Base-by-base conservation (phyloP, 2,329 filamentous ascomycete species). In the Beauveria medogensis region DNA sequence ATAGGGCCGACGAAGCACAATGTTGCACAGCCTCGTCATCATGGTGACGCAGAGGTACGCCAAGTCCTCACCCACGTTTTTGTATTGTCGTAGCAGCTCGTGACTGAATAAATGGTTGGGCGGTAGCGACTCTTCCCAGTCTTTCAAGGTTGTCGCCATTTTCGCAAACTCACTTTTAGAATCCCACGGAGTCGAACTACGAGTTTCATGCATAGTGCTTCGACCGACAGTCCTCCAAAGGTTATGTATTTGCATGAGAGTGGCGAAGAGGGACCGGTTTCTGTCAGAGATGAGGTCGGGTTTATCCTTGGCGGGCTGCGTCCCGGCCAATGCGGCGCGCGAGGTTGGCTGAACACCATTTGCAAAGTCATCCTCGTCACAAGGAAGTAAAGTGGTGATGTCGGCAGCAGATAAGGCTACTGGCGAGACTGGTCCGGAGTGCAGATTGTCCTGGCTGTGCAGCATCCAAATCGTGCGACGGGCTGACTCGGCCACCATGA, bases 381-480 rank as follows among this genome's bases (percentile, higher is more conserved):
- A 77, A 0, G 82, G 82, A 1, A 84, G 74, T 24, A 83, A 72
- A 2, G 81, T 73, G 0, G 80, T 83, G 48, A 84, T 84, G 62
- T 84, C 81, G 40, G 75, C 74, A 3, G 80, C 77, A 5, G 76
- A 75, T 3, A 84, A 72, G 0, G 80, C 79, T 2, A 82, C 74
- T 3, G 81, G 80, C 12, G 79, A 80, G 34, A 74, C 71, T 3
- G 80, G 79, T 0, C 80, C 79, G 0, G 80, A 82, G 63, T 83
- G 80, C 26, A 84, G 72, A 64, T 82, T 82, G 63, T 84, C 82
- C 65, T 84, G 82, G 64, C 78, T 83, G 66, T 84, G 79, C 40
- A 84, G 67, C 80, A 84, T 83, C 82, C 82, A 84, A 69, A 84
- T 67, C 28, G 82, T 84, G 41, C 82, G 77, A 26, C 82, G 74